Evolutionary conservation across 768 basidiomycete species (phyloP).

Genomic region (Terana coerulea): DNA sequence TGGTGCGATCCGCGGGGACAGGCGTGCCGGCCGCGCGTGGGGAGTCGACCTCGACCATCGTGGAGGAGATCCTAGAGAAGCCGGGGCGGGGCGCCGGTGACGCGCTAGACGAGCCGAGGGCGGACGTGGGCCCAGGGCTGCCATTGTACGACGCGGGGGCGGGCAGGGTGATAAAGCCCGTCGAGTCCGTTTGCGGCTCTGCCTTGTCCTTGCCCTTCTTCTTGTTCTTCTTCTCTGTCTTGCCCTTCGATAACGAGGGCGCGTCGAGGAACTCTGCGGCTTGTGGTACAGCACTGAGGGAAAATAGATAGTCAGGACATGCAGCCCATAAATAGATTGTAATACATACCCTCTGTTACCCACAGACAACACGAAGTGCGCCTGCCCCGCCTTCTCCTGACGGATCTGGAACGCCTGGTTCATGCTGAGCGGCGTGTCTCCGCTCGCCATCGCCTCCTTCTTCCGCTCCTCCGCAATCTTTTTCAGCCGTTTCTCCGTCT

Average conservation of each 20-base stretch:
- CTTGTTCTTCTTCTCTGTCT: slow-evolving; percentile 81
- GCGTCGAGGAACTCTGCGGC: slow-evolving; percentile 75
- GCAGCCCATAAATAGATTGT: neutral
- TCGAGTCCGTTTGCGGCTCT: slow-evolving; percentile 42
- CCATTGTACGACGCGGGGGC: slow-evolving; percentile 48
- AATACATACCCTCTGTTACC: slow-evolving; percentile 83
- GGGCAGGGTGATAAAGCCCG: slow-evolving; percentile 73
- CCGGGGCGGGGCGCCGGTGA: slow-evolving; percentile 71
- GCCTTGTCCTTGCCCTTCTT: slow-evolving; percentile 62
- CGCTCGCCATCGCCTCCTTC: slow-evolving; percentile 88
- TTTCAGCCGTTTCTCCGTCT: slow-evolving; percentile 94
- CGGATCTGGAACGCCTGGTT: slow-evolving; percentile 89
- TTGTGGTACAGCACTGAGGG: slow-evolving; percentile 78
- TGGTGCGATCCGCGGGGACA: slow-evolving; percentile 61
- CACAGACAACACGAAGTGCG: slow-evolving; percentile 93
- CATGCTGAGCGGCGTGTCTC: slow-evolving; percentile 96
- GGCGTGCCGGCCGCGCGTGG: slow-evolving; percentile 47
- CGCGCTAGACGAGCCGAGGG: slow-evolving; percentile 33
- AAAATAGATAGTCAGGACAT: slow-evolving; percentile 14
- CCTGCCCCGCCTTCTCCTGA: slow-evolving; percentile 92
- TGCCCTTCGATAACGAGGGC: slow-evolving; percentile 78
- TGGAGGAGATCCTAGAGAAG: slow-evolving; percentile 70
- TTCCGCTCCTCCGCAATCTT: slow-evolving; percentile 98
- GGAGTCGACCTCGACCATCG: slow-evolving; percentile 43
- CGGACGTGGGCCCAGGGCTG: slow-evolving; percentile 39